A percentile compares a stretch with the other conserved stretches of the same genome.
Evolutionary conservation across 139 green algal genomes (phyloP).

Genomic region (Coccomyxa sp.): DNA sequence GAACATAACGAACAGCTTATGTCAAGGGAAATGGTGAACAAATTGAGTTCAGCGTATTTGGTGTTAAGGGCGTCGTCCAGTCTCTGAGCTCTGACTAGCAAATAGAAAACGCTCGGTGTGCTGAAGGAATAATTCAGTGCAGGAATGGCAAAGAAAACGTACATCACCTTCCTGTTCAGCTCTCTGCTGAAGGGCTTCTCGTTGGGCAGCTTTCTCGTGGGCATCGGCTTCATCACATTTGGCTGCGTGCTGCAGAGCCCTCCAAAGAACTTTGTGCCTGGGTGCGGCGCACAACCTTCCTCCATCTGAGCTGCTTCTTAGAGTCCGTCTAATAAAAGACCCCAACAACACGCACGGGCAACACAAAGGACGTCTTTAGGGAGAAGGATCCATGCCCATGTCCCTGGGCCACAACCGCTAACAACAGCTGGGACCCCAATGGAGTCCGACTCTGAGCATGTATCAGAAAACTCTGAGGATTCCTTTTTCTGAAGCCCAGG

Average conservation of each 20-base stretch:
- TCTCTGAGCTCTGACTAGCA: too few relatives aligned
- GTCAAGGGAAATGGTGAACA: too few relatives aligned
- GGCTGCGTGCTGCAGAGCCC: conserved; percentile 15
- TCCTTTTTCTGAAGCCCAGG: too few relatives aligned
- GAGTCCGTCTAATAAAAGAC: background rate
- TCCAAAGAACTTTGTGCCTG: conserved; percentile 12
- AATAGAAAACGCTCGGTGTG: too few relatives aligned
- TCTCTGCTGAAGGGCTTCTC: conserved; percentile 12
- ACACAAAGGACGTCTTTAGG: too few relatives aligned
- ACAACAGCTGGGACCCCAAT: too few relatives aligned
- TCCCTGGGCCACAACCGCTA: too few relatives aligned
- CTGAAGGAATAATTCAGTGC: background rate
- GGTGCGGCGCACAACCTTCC: background rate
- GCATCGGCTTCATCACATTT: conserved; percentile 14
- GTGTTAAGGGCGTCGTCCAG: background rate
- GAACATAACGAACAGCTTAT: too few relatives aligned
- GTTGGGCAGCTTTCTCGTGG: background rate
- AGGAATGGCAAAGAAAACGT: background rate
- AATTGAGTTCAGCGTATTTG: background rate
- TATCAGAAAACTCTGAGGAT: too few relatives aligned
- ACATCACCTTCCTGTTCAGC: background rate
- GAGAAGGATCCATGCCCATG: too few relatives aligned
- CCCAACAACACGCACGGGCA: too few relatives aligned
- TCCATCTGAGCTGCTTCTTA: background rate
- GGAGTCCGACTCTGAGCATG: too few relatives aligned